These are phyloP conservation scores for Entophlyctis luteolus DNA, from an alignment of 192 early-diverging fungal species.

Conservation along the genomic window DNA sequence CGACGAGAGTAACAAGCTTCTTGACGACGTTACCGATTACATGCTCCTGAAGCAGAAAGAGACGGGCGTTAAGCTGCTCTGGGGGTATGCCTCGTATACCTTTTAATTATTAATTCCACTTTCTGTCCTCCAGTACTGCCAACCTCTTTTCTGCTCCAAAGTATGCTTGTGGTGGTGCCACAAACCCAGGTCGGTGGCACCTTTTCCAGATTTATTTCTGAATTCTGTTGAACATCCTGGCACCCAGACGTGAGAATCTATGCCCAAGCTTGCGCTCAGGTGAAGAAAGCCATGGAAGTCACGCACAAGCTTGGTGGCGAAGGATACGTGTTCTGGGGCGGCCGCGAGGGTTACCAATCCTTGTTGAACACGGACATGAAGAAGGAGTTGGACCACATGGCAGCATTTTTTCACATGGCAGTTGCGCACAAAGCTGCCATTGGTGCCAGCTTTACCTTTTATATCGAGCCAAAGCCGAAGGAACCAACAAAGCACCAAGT, in stretches of 20 bases:
- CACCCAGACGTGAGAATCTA: slow-evolving; percentile 27
- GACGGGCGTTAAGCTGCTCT: slow-evolving; percentile 38
- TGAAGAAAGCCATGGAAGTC: slow-evolving; percentile 39
- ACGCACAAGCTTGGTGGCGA: slow-evolving; percentile 35
- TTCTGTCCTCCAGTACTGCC: slow-evolving; percentile 1
- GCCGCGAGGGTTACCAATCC: slow-evolving; percentile 35
- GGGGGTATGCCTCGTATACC: no score
- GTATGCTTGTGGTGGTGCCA: slow-evolving; percentile 31
- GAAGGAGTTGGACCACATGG: slow-evolving; percentile 36
- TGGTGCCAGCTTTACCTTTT: slow-evolving; percentile 27
- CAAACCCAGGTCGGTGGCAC: no score
- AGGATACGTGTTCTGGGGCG: slow-evolving; percentile 38
- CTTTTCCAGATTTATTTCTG: no score
- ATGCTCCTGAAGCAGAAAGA: slow-evolving; percentile 31
- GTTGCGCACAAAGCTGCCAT: slow-evolving; percentile 30
- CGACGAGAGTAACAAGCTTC: slow-evolving; percentile 29
- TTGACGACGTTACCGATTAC: slow-evolving; percentile 32
- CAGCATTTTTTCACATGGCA: slow-evolving; percentile 36
- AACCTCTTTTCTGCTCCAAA: slow-evolving; percentile 30
- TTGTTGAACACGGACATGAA: slow-evolving; percentile 36
- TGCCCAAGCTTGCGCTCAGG: slow-evolving; percentile 28
- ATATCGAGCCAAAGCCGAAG: slow-evolving; percentile 38
- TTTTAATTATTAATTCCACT: no score
- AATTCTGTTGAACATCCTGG: no score
- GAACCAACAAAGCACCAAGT: slow-evolving; percentile 39